Base-by-base conservation (phyloP, 345 rosid genomes). In the Xanthoceras sorbifolium region DNA sequence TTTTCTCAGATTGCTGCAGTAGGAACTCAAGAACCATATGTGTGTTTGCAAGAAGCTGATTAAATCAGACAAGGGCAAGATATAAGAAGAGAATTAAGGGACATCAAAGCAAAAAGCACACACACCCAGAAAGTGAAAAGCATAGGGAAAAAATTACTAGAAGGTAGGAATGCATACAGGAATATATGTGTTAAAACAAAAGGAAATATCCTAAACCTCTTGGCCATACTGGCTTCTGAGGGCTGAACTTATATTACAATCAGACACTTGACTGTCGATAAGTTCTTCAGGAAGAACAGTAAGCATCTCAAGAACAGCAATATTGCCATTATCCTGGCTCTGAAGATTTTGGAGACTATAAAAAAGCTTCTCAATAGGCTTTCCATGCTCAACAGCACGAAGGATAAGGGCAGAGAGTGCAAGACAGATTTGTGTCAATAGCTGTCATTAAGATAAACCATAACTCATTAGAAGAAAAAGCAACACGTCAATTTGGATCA, bases 281-380 rank as follows among this genome's bases (percentile, higher is more conserved):
- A 91, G 83, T 84, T 95, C 99, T 90, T 94, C 98, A 34, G 97
- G 98, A 14, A 94, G 92, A 55, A 94, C 93, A 81, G 98, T 92
- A 67, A 94, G 97, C 92, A 91, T 90, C 88, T 91, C 97, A 38
- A 94, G 84, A 77, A 94, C 89, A 71, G 93, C 97, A 73, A 92
- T 86, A 87, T 92, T 90, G 71, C 91, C 93, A 82, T 89, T 88
- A 71, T 89, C 92, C 76, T 91, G 91, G 77, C 82, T 90, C 76
- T 87, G 97, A 74, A 94, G 88, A 82, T 85, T 89, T 87, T 81
- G 91, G 5, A 93, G 93, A 77, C 94, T 91, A 77, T 86, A 91
- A 81, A 95, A 89, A 42, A 93, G 90, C 84, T 91, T 90, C 76
- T 91, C 93, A 78, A 95, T 89, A 34, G 98, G 92, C 80, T 91